Evolutionary conservation across 352 stramenopile species (phyloP).

Genomic region (Pythium aristosporum): DNA sequence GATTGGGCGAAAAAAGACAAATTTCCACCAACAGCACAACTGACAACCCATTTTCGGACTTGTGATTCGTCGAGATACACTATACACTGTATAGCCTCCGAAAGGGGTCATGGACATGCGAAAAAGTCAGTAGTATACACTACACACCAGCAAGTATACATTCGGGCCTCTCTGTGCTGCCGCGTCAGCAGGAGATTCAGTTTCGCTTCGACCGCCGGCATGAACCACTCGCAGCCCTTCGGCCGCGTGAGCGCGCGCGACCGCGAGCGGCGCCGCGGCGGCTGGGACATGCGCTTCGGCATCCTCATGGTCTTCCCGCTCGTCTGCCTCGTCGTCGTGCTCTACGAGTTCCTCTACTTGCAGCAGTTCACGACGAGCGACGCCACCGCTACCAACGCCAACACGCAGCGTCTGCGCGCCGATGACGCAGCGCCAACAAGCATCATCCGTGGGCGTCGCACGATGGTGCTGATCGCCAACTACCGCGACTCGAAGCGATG

Average conservation of each 20-base stretch:
- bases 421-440: slow-evolving; percentile 23
- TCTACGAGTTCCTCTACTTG: slow-evolving; percentile 81
- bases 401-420: slow-evolving; percentile 14
- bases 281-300: slow-evolving; percentile 53
- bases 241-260: slow-evolving; percentile 59
- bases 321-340: slow-evolving; percentile 68
- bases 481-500: slow-evolving; percentile 81
- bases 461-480: slow-evolving; percentile 79
- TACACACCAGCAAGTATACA: too few species aligned
- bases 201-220: slow-evolving; percentile 6
- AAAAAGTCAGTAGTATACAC: too few species aligned
- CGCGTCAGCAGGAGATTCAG: neutral
- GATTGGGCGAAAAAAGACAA: too few species aligned
- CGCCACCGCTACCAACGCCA: slow-evolving; percentile 8
- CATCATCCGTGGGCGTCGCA: slow-evolving; percentile 59
- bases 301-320: slow-evolving; percentile 69
- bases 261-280: slow-evolving; percentile 23
- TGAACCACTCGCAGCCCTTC: slow-evolving; percentile 42
- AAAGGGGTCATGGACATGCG: too few species aligned
- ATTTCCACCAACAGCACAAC: too few species aligned
- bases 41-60: too few species aligned
- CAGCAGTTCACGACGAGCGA: slow-evolving; percentile 60
- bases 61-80: too few species aligned
- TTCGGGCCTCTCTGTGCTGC: neutral
- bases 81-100: too few species aligned